These are phyloP conservation scores for Fistulina hepatica DNA, from an alignment of 1,284 basidiomycete genomes.

Conservation along the genomic window DNA sequence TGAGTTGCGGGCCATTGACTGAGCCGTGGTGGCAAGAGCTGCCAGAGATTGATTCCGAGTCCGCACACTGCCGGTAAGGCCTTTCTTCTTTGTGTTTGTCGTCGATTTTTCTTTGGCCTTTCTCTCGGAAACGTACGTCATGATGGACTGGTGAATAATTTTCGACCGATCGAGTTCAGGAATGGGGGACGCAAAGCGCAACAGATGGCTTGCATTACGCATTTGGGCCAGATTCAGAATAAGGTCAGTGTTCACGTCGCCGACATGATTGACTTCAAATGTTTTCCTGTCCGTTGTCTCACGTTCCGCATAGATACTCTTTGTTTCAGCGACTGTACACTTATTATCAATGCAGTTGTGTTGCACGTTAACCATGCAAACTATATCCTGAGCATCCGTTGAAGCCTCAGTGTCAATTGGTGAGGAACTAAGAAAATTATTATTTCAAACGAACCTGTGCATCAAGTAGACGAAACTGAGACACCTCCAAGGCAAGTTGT, in stretches of 20 bases:
- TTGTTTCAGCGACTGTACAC: conserved; percentile 12
- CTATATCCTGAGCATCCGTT: conserved; percentile 12
- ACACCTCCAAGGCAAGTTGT: neutral
- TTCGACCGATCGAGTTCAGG: no score
- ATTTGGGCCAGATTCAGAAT: conserved; percentile 21
- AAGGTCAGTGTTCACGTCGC: conserved; percentile 3
- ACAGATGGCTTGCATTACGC: conserved; percentile 17
- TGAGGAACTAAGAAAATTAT: conserved; percentile 1
- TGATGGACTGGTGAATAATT: no score
- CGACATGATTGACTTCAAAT: conserved; percentile 9
- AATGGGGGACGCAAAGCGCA: no score
- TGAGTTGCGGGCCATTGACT: no score
- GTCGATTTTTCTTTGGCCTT: no score
- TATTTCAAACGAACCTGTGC: no score
- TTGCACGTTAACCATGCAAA: conserved; percentile 20
- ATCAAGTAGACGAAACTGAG: no score
- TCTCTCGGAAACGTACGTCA: no score
- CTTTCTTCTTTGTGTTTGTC: no score
- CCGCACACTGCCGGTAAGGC: no score
- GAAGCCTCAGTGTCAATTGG: neutral
- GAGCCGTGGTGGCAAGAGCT: no score
- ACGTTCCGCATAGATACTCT: conserved; percentile 15
- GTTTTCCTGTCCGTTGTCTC: conserved; percentile 4
- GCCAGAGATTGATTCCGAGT: no score
- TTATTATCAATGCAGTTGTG: conserved; percentile 18